Evolutionary conservation across 352 stramenopile species (phyloP).

Genomic region (Globisporangium carolinianum): DNA sequence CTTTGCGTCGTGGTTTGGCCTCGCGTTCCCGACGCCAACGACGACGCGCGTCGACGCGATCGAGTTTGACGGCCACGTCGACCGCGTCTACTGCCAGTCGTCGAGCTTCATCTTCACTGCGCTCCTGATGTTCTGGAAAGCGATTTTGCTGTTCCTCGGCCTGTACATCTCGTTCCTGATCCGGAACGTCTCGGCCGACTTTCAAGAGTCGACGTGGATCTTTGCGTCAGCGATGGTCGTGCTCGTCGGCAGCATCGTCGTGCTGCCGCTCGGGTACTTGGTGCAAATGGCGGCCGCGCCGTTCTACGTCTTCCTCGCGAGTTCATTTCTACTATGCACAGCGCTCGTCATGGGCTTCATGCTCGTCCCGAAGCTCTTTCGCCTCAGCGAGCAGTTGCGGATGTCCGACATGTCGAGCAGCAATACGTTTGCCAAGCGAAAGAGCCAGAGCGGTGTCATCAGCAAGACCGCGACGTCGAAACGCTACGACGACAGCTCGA

Average conservation of each 20-base stretch:
- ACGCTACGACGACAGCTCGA: background rate
- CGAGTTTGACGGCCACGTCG: slow-evolving; percentile 11
- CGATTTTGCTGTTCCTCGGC: slow-evolving; percentile 14
- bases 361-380: slow-evolving; percentile 10
- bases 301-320: slow-evolving; percentile 14
- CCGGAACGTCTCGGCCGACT: slow-evolving; percentile 31
- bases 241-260: slow-evolving; percentile 15
- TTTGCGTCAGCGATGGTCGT: slow-evolving; percentile 19
- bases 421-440: too few relatives aligned
- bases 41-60: background rate
- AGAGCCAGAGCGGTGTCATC: too few relatives aligned
- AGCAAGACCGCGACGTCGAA: too few relatives aligned
- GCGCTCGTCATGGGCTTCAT: slow-evolving; percentile 15
- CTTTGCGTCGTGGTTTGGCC: slow-evolving; percentile 18
- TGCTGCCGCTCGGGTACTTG: slow-evolving; percentile 20
- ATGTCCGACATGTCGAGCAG: too few relatives aligned
- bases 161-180: slow-evolving; percentile 21
- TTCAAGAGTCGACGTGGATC: slow-evolving; percentile 34
- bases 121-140: slow-evolving; percentile 40
- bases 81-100: slow-evolving; percentile 6
- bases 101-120: slow-evolving; percentile 24
- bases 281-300: slow-evolving; percentile 11
- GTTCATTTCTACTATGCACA: slow-evolving; percentile 8
- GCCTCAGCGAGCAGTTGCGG: background rate
- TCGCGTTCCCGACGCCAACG: slow-evolving; percentile 18